Conservation (phyloP, 345 rosid genomes). For the Brassica juncea region DNA sequence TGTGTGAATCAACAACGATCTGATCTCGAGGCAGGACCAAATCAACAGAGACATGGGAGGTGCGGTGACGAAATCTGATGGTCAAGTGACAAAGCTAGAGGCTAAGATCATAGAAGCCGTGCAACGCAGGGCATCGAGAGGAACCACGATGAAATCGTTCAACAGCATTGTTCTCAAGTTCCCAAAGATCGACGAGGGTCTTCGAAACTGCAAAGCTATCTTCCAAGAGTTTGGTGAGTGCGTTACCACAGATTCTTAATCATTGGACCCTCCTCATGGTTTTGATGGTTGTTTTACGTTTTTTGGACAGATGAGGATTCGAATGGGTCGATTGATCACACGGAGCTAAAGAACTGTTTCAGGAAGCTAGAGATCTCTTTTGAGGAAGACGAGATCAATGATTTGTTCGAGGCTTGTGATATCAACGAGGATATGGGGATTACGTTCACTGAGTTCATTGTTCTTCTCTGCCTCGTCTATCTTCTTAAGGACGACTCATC, state of each 20-base stretch:
- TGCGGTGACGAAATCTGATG: slow-evolving; percentile 44
- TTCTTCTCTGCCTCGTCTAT: slow-evolving; percentile 89
- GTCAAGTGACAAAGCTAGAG: slow-evolving; percentile 81
- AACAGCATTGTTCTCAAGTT: slow-evolving; percentile 83
- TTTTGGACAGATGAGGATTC: slow-evolving; percentile 71
- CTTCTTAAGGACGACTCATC: slow-evolving; percentile 78
- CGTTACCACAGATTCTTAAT: not conserved
- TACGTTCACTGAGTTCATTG: slow-evolving; percentile 85
- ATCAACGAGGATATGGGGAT: slow-evolving; percentile 78
- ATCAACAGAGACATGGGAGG: slow-evolving; percentile 60
- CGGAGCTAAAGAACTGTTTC: slow-evolving; percentile 76
- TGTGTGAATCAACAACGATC: slow-evolving; percentile 11
- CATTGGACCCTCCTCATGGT: not conserved
- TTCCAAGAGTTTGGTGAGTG: slow-evolving; percentile 81
- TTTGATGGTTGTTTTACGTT: slow-evolving; percentile 6
- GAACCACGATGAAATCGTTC: slow-evolving; percentile 73
- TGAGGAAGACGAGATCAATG: slow-evolving; percentile 78
- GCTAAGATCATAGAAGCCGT: slow-evolving; percentile 80
- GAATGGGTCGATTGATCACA: slow-evolving; percentile 77
- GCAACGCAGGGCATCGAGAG: slow-evolving; percentile 64
- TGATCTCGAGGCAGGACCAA: slow-evolving; percentile 3
- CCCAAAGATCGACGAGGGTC: slow-evolving; percentile 81
- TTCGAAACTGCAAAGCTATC: slow-evolving; percentile 79
- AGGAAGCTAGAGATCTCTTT: slow-evolving; percentile 67
- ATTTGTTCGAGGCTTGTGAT: slow-evolving; percentile 82